phyloP scores from a whole-genome alignment of 805 yeast species.

The Myxozyma neotropica region DNA sequence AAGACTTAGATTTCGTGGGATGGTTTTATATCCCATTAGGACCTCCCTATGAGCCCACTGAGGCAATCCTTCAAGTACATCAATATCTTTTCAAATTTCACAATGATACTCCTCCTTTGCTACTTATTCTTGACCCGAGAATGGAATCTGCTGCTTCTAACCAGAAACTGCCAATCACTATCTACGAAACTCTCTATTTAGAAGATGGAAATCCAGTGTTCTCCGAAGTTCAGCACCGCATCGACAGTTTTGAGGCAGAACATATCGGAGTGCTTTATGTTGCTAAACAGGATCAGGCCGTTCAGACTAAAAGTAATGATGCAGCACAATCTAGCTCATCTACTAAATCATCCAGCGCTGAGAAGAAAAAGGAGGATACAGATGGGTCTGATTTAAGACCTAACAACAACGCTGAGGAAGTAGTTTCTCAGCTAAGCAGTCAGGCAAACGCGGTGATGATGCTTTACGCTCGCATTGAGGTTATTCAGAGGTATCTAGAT shows the following conservation, averaged over 20 bases:
- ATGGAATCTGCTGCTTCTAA: background rate
- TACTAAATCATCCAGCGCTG: background rate
- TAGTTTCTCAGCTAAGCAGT: slow-evolving; percentile 28
- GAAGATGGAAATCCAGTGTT: slow-evolving; percentile 25
- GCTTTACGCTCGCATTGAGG: slow-evolving; percentile 33
- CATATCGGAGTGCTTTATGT: slow-evolving; percentile 33
- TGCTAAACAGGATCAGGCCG: slow-evolving; percentile 25
- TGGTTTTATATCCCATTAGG: slow-evolving; percentile 39
- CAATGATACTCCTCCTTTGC: slow-evolving; percentile 31
- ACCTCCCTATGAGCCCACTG: slow-evolving; percentile 35
- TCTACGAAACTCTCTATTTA: slow-evolving; percentile 24
- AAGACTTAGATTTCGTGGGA: slow-evolving; percentile 42
- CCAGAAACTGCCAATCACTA: slow-evolving; percentile 24
- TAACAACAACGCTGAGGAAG: slow-evolving; percentile 19
- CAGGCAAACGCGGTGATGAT: slow-evolving; percentile 38
- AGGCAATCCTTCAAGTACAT: slow-evolving; percentile 22
- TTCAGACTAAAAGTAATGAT: background rate
- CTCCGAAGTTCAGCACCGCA: slow-evolving; percentile 24
- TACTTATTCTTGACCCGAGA: slow-evolving; percentile 23
- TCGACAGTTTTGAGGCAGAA: slow-evolving; percentile 31
- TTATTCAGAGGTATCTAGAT: slow-evolving; percentile 34
- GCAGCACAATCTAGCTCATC: background rate
- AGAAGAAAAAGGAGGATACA: background rate
- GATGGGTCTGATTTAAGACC: background rate
- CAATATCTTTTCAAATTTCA: slow-evolving; percentile 24